Evolutionary conservation across 2,329 filamentous ascomycete genomes (phyloP).

Genomic region (Dothistroma pini): DNA sequence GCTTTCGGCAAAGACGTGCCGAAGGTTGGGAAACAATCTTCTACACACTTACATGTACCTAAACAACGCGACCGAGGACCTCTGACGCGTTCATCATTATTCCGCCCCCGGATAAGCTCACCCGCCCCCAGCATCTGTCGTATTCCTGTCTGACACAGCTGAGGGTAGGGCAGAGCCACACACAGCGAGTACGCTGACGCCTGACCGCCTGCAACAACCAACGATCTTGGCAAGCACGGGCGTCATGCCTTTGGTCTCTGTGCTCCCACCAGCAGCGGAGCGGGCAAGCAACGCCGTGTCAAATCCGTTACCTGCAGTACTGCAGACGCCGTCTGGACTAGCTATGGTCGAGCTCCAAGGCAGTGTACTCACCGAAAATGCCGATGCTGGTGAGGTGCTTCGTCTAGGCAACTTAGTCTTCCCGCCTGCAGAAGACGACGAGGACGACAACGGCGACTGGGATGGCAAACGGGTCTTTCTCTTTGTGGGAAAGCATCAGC

Average conservation of each 20-base stretch:
- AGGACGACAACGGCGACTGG: conserved; percentile 70
- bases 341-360: conserved; percentile 92
- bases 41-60: too few relatives aligned
- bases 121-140: too few relatives aligned
- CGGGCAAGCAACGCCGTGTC: background rate
- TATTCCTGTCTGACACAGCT: background rate
- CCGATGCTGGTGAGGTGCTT: conserved; percentile 37
- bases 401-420: conserved; percentile 72
- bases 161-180: background rate
- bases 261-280: background rate
- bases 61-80: background rate
- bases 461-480: conserved; percentile 80
- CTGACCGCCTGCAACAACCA: background rate
- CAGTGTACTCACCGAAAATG: conserved; percentile 69
- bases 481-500: conserved; percentile 84
- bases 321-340: conserved; percentile 84
- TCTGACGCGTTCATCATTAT: background rate
- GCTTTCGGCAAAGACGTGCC: background rate
- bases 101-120: too few relatives aligned
- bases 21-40: background rate
- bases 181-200: background rate
- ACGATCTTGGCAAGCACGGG: background rate
- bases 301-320: conserved; percentile 71
- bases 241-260: conserved; percentile 6
- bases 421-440: conserved; percentile 49